Evolutionary conservation across 1,139 yeast species (phyloP).

Genomic region (Lodderomyces parapsilosis): DNA sequence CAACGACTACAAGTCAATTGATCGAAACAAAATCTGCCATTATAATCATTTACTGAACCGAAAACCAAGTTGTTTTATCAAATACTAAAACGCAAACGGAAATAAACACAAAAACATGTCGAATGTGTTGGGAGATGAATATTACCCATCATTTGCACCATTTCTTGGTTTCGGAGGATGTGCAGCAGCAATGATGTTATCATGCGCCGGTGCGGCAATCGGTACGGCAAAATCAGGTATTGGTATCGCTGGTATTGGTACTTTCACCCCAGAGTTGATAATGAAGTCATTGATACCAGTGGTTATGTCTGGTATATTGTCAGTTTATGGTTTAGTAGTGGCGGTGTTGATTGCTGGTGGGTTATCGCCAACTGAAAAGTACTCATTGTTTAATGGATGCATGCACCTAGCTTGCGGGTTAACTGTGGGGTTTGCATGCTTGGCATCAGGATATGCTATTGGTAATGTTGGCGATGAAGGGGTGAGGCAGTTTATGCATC

Average conservation of each 20-base stretch:
- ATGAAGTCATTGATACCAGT: constrained; percentile 90
- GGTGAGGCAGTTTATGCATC: constrained; percentile 94
- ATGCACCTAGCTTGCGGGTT: constrained; percentile 97
- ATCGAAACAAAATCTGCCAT: too few species aligned
- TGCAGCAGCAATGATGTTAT: constrained; percentile 85
- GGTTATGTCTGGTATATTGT: constrained; percentile 96
- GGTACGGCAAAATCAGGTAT: constrained; percentile 99
- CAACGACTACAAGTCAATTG: too few species aligned
- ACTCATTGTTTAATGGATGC: constrained; percentile 89
- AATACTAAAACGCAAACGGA: too few species aligned
- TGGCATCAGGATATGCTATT: constrained; percentile 97
- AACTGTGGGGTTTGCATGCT: constrained; percentile 92
- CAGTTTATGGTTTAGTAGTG: constrained; percentile 95
- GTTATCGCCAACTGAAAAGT: constrained; percentile 69
- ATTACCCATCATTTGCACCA: constrained; percentile 86
- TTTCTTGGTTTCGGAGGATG: constrained; percentile 96
- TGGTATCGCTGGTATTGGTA: constrained; percentile 91
- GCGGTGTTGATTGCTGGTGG: constrained; percentile 96
- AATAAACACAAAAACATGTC: constrained; percentile 23
- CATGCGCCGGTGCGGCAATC: constrained; percentile 95
- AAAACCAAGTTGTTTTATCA: too few species aligned
- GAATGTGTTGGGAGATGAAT: constrained; percentile 45
- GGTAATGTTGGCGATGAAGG: constrained; percentile 99
- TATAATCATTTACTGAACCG: too few species aligned
- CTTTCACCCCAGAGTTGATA: constrained; percentile 77